These are phyloP conservation scores for Sporothrix dimorphospora DNA, from an alignment of 2,329 filamentous ascomycete species.

Conservation along the genomic window DNA sequence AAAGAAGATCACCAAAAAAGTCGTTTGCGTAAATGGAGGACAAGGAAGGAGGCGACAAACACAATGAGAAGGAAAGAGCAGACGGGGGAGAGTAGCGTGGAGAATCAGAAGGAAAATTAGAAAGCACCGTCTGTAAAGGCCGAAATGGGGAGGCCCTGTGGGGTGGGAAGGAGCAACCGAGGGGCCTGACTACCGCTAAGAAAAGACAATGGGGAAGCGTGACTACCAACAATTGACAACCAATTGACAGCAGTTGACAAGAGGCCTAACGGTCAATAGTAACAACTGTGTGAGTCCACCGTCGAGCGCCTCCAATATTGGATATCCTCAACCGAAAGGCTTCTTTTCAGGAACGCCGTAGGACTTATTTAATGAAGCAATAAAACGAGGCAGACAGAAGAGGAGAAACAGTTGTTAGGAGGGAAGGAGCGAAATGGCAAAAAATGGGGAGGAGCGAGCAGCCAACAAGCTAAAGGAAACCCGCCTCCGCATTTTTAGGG, in stretches of 20 bases:
- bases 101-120: constrained; percentile 28
- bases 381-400: background rate
- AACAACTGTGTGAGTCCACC: background rate
- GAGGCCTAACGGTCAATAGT: background rate
- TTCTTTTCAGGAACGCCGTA: background rate
- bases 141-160: background rate
- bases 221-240: background rate
- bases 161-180: constrained; percentile 22
- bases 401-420: background rate
- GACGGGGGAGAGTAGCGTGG: constrained; percentile 11
- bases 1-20: constrained; percentile 12
- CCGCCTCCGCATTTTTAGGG: constrained; percentile 24
- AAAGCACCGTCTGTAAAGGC: constrained; percentile 6
- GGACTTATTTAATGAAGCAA: background rate
- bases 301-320: constrained; percentile 2
- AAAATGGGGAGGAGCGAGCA: background rate
- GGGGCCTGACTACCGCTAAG: constrained; percentile 19
- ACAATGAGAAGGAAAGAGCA: constrained; percentile 3
- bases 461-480: constrained; percentile 15
- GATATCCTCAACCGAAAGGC: background rate
- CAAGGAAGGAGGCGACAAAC: constrained; percentile 12
- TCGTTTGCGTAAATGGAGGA: constrained; percentile 11
- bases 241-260: background rate
- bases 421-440: constrained; percentile 8
- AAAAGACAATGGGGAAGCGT: constrained; percentile 20